Evolutionary conservation across 306 rosid species (phyloP).

Genomic region (Glycyrrhiza uralensis): DNA sequence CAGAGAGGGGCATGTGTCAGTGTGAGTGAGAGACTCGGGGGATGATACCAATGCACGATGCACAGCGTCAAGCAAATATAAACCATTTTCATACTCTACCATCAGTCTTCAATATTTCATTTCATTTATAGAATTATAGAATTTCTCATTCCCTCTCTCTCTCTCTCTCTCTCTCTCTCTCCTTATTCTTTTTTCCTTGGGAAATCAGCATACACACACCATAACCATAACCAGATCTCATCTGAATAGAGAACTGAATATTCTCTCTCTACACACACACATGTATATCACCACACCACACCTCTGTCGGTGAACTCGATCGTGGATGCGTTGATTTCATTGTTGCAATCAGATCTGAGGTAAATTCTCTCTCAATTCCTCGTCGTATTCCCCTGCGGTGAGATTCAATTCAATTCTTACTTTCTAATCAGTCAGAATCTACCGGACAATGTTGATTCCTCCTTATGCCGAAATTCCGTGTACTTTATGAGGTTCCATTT

Average conservation of each 20-base stretch:
- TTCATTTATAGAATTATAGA: not conserved
- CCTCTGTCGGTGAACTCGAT: slow-evolving; percentile 25
- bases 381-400: not conserved
- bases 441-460: slow-evolving; percentile 16
- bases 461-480: not conserved
- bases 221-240: slow-evolving; percentile 40
- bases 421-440: not conserved
- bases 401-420: not conserved
- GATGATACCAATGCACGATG: not conserved
- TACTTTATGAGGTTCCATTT: not conserved
- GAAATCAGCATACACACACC: slow-evolving; percentile 1
- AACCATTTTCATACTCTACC: not conserved
- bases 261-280: not conserved
- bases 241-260: slow-evolving; percentile 24
- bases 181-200: not conserved
- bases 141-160: not conserved
- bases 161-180: not conserved
- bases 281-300: slow-evolving; percentile 1
- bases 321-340: slow-evolving; percentile 19
- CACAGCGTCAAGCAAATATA: not conserved
- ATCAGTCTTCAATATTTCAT: no score
- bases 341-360: slow-evolving; percentile 36
- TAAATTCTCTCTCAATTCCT: not conserved
- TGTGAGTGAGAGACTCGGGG: not conserved
- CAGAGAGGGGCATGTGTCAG: not conserved